A percentile compares a stretch with the other conserved stretches of the same genome.
Conservation (phyloP, 2,329 filamentous ascomycete genomes). For the Ophiognomonia clavigignenti-juglandacearum region DNA sequence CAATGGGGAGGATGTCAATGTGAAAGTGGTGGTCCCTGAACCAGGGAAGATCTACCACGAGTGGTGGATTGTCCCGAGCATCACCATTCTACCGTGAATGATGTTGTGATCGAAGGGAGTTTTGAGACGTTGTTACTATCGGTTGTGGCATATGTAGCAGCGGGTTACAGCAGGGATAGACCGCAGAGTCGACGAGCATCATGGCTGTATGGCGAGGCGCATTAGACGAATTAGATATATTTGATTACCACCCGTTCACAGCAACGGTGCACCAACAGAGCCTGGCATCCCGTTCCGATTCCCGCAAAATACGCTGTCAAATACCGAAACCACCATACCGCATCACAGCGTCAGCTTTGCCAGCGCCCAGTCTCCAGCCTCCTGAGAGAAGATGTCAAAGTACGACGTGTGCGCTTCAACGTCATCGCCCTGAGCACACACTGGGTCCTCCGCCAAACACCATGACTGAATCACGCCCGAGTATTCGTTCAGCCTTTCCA, state of each 20-base stretch:
- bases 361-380: constrained; percentile 18
- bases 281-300: too few relatives aligned
- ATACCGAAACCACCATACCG: too few relatives aligned
- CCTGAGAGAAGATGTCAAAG: constrained; percentile 27
- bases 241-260: too few relatives aligned
- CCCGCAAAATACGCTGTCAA: too few relatives aligned
- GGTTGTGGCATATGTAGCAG: too few relatives aligned
- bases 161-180: too few relatives aligned
- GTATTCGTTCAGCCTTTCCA: constrained; percentile 25
- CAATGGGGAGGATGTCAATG: constrained; percentile 25
- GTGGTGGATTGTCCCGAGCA: constrained; percentile 60
- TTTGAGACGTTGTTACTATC: background rate
- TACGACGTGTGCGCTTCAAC: constrained; percentile 32
- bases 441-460: constrained; percentile 32
- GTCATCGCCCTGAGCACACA: constrained; percentile 31
- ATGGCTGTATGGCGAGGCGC: too few relatives aligned
- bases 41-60: constrained; percentile 54
- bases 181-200: too few relatives aligned
- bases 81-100: constrained; percentile 21
- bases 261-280: too few relatives aligned
- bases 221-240: too few relatives aligned
- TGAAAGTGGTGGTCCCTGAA: constrained; percentile 48
- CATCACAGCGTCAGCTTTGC: constrained; percentile 5
- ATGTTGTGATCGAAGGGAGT: constrained; percentile 5
- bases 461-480: constrained; percentile 26